phyloP scores from a whole-genome alignment of 768 basidiomycete species.

The Boletus sp. region DNA sequence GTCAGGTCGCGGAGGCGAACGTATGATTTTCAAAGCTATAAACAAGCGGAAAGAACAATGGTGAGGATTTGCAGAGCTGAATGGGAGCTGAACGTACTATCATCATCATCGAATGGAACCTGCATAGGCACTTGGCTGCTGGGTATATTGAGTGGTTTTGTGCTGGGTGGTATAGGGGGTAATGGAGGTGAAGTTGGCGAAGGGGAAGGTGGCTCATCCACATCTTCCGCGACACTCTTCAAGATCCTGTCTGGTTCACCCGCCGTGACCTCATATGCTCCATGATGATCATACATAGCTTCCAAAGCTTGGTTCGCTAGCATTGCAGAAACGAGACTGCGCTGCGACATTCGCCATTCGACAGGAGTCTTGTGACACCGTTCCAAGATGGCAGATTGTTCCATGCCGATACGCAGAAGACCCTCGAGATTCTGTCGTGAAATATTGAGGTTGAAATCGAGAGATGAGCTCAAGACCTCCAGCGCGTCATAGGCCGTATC shows the following conservation, averaged over 20 bases:
- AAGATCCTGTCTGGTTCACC: conserved; percentile 12
- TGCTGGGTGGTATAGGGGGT: conserved; percentile 14
- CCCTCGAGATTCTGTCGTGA: conserved; percentile 39
- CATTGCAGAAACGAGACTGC: conserved; percentile 33
- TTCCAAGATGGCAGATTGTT: conserved; percentile 40
- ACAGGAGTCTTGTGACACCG: conserved; percentile 40
- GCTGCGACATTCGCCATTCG: conserved; percentile 47
- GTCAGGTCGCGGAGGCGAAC: conserved; percentile 22
- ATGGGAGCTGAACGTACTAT: conserved; percentile 5
- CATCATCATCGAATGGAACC: conserved; percentile 16
- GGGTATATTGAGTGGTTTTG: conserved; percentile 2
- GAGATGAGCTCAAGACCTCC: conserved; percentile 28
- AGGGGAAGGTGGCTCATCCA: not conserved
- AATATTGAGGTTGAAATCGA: conserved; percentile 36
- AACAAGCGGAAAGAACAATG: not conserved
- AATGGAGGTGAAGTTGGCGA: conserved; percentile 1
- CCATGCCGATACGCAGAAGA: conserved; percentile 37
- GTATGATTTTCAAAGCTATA: conserved; percentile 15
- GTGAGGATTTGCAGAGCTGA: not conserved
- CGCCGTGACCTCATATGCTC: conserved; percentile 3
- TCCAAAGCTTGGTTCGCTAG: conserved; percentile 22
- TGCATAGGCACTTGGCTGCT: not conserved
- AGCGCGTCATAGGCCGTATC: conserved; percentile 28
- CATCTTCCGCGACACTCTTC: conserved; percentile 11
- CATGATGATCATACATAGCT: conserved; percentile 13